phyloP scores from a whole-genome alignment of 495 filamentous ascomycete species.

The Hyaloscypha bicolor region DNA sequence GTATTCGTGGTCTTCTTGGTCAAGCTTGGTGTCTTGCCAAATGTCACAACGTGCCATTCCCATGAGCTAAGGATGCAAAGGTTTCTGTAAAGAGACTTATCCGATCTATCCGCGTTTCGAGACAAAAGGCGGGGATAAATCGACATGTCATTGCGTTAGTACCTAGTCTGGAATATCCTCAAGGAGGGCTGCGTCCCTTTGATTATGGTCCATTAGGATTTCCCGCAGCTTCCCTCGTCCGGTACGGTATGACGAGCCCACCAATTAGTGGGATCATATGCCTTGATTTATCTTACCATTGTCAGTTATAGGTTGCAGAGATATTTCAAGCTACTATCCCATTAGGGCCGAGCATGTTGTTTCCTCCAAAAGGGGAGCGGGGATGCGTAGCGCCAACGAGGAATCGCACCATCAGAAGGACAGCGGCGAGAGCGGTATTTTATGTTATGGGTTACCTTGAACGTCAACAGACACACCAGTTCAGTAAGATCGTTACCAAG shows the following conservation, averaged over 20 bases:
- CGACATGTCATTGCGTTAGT: constrained; percentile 3
- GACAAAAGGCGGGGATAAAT: neutral
- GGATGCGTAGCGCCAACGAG: neutral
- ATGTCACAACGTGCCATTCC: neutral
- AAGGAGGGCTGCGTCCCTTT: neutral
- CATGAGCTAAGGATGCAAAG: neutral
- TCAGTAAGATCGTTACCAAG: neutral
- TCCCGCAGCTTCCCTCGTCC: neutral
- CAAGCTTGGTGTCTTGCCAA: neutral
- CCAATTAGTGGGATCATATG: neutral
- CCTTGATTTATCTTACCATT: neutral
- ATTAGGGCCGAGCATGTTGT: neutral
- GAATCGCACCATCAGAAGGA: constrained; percentile 3
- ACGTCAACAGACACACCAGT: neutral
- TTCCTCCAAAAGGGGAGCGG: constrained; percentile 1
- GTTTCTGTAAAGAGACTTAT: constrained; percentile 2
- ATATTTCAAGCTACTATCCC: neutral
- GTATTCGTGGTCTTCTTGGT: neutral
- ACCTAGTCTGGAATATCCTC: neutral
- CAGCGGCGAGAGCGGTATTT: neutral
- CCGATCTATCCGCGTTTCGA: neutral
- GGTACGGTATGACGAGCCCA: neutral
- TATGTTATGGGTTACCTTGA: neutral
- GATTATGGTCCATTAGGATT: neutral
- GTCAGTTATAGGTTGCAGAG: neutral